phyloP scores from a whole-genome alignment of 495 filamentous ascomycete species.

The Aspergillus campestris region DNA sequence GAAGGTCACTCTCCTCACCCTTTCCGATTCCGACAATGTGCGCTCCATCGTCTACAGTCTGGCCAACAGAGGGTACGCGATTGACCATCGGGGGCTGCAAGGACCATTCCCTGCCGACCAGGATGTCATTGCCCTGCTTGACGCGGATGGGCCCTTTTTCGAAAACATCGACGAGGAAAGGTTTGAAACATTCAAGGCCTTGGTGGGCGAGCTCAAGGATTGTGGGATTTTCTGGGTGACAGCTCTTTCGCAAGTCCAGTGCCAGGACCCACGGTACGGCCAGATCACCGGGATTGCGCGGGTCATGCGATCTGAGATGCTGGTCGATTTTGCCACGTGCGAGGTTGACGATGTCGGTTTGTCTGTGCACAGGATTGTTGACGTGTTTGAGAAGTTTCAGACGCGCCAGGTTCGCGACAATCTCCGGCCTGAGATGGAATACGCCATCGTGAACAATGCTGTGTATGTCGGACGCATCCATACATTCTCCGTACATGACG shows the following conservation, averaged over 20 bases:
- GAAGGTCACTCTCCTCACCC: not conserved
- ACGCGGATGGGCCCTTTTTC: constrained; percentile 26
- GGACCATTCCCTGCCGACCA: constrained; percentile 12
- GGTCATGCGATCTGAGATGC: constrained; percentile 31
- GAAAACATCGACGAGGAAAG: constrained; percentile 12
- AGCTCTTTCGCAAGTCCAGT: constrained; percentile 18
- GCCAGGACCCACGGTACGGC: constrained; percentile 28
- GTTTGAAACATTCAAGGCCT: constrained; percentile 14
- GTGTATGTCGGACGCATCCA: constrained; percentile 19
- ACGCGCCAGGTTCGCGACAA: not conserved
- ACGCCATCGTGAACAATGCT: constrained; percentile 9
- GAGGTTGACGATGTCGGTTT: constrained; percentile 27
- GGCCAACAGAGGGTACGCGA: constrained; percentile 11
- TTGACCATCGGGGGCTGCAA: constrained; percentile 14
- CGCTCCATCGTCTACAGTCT: too few species aligned
- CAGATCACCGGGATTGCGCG: constrained; percentile 33
- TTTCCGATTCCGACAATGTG: too few species aligned
- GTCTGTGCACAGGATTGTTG: constrained; percentile 6
- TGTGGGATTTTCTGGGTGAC: constrained; percentile 33
- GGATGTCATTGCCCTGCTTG: constrained; percentile 29
- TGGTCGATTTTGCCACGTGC: constrained; percentile 30
- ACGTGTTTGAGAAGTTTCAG: constrained; percentile 20
- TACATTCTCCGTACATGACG: constrained; percentile 10
- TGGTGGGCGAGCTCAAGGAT: not conserved
- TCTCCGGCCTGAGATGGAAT: constrained; percentile 25